Base-by-base conservation (phyloP, 23 red algal species). In the Chondrus crispus region DNA sequence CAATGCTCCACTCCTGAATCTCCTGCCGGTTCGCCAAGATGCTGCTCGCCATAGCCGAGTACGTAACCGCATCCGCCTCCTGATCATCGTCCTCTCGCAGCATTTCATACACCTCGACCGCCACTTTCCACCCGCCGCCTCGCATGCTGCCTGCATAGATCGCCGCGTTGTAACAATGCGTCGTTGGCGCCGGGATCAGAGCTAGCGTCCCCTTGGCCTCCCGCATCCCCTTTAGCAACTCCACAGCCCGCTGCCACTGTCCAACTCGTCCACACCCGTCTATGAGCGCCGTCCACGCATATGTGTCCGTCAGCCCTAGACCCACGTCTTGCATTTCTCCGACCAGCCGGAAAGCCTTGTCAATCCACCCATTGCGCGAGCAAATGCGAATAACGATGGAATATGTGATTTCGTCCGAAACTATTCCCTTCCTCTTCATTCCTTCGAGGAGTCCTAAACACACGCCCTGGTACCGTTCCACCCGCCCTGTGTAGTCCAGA, bases 251-350 rank as follows among this genome's bases (percentile, higher is more conserved):
- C 13, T 81, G 47, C 92, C 92, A 94, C 29, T 94, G 92, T 19
- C 92, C 92, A 72, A 7, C 48, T 44, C 63, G 62, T 48, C 92
- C 81, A 41, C 71, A 88, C 73, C 82, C 92, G 45, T 94, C 92
- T 29, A 94, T 81, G 16, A 94, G 45, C 39, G 73, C 46, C 33
- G 82, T 88, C 92, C 92, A 94, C 46, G 92, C 92, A 53, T 80
- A 81, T 44, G 74, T 82, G 32, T 94, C 92, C 16, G 55, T 48
- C 54, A 85, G 51, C n/a, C 62, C 75, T 49, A 94, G 20, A 3
- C 92, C 92, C 9, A 94, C 42, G 53, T 94, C 92, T 87, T 94
- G 92, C 92, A 94, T 94, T 76, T 94, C 92, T 35, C 81, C 81
- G 3, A 88, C 53, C 73, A 94, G 44, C 4, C 92, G 92, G 57